Percentiles rank a stretch among this genome's conserved stretches.
These are phyloP conservation scores for Elaphomyces granulatus DNA, from an alignment of 495 filamentous ascomycete species.

Conservation along the genomic window DNA sequence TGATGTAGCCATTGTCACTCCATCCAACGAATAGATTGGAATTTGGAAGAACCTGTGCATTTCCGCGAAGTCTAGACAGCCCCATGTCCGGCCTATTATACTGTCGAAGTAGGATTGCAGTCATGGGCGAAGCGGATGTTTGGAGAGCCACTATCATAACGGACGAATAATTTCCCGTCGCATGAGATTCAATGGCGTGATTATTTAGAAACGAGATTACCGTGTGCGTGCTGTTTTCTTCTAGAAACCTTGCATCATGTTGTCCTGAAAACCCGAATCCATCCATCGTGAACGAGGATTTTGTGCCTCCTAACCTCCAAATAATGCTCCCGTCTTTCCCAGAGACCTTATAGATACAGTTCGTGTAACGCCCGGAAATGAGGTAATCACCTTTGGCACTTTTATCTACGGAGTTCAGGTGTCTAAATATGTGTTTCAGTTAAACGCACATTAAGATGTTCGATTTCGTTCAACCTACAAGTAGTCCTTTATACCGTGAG, in stretches of 20 bases:
- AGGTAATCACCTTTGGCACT: slow-evolving; percentile 39
- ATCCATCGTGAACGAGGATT: slow-evolving; percentile 24
- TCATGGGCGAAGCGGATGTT: slow-evolving; percentile 26
- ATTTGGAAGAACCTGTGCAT: slow-evolving; percentile 38
- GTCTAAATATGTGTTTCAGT: slow-evolving; percentile 21
- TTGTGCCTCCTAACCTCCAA: slow-evolving; percentile 41
- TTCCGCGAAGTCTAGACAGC: slow-evolving; percentile 46
- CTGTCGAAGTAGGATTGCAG: slow-evolving; percentile 27
- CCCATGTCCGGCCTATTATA: slow-evolving; percentile 33
- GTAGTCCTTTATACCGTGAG: too few species aligned
- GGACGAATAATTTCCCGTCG: slow-evolving; percentile 30
- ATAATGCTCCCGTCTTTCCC: slow-evolving; percentile 40
- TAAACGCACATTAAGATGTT: too few species aligned
- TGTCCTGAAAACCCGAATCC: slow-evolving; percentile 45
- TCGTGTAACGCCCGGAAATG: slow-evolving; percentile 41
- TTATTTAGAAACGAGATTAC: slow-evolving; percentile 43
- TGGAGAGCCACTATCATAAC: slow-evolving; percentile 42
- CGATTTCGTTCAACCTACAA: too few species aligned
- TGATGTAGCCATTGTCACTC: slow-evolving; percentile 42
- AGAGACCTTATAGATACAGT: slow-evolving; percentile 42
- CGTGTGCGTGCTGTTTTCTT: slow-evolving; percentile 34
- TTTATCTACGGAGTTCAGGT: slow-evolving; percentile 31
- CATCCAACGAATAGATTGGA: slow-evolving; percentile 44
- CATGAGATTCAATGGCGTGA: slow-evolving; percentile 28
- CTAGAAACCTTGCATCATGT: slow-evolving; percentile 43